Evolutionary conservation across 768 basidiomycete species (phyloP), one percentile per base, ranked within the genome.

Genomic region (Rossbeevera mucosa): DNA sequence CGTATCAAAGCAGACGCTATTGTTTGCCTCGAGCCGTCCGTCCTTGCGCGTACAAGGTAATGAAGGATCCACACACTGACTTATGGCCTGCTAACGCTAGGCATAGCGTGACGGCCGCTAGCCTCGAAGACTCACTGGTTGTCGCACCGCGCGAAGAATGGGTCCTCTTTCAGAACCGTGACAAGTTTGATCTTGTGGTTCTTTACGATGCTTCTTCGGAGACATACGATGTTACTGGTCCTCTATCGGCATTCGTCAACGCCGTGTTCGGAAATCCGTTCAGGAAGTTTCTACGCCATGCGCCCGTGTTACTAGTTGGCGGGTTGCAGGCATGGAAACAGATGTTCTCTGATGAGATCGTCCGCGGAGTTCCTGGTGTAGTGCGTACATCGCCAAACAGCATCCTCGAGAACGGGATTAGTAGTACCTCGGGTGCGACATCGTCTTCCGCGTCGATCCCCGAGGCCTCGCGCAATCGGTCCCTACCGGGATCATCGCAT

Each of bases 141-240:
- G 72, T 90, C 29, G 82, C 81, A 0, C 91, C 94, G 2, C 74
- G 77, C 31, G 65, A 77, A 33, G 94, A 97, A 69, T 75, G 74
- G 42, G 75, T 76, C 2, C 74, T 88, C n/a, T 98, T 98, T 67
- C 67, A 73, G 38, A 88, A 91, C 54, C 88, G 95, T 36, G 82
- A 93, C 62, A 86, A 88, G 59, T 95, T 90, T 65, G 94, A 96
- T 59, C 69, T 94, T 20, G 83, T 99, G 22, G 89, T 86, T 14
- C 73, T 97, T 4, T 94, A 94, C 67, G 94, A 98, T 67, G 62
- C 78, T 46, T 67, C 74, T 26, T 83, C 89, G 43, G 75, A 79
- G 49, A 67, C 73, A 16, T 76, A 82, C 47, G 79, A 76, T 2
- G 66, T 72, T 18, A 73, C 74, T 9, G 74, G 81, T 0, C 80